phyloP scores from a whole-genome alignment of 352 stramenopile genomes.

The Globisporangium irregulare region DNA sequence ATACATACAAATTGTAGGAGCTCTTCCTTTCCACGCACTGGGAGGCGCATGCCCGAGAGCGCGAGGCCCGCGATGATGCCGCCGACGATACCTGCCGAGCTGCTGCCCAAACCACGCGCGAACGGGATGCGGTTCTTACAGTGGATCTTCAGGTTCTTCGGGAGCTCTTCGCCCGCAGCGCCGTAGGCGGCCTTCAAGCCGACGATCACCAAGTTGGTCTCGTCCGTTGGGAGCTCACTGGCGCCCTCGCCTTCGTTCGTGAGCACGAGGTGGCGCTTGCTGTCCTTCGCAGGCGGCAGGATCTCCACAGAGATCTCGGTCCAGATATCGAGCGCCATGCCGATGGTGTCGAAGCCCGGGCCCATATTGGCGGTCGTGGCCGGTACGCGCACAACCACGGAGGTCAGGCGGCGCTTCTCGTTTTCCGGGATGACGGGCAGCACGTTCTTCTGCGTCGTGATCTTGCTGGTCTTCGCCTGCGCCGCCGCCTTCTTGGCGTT shows the following conservation, averaged over 20 bases:
- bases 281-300: slow-evolving; percentile 29
- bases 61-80: slow-evolving; percentile 98
- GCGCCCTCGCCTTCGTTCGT: slow-evolving; percentile 96
- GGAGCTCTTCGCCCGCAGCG: slow-evolving; percentile 92
- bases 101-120: slow-evolving; percentile 95
- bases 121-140: slow-evolving; percentile 98
- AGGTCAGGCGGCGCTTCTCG: slow-evolving; percentile 57
- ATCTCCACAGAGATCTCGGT: slow-evolving; percentile 96
- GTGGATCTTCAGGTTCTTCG: slow-evolving; percentile 93
- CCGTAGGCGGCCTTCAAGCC: slow-evolving; percentile 95
- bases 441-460: slow-evolving; percentile 16
- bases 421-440: slow-evolving; percentile 26
- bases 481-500: slow-evolving; percentile 29
- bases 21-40: slow-evolving; percentile 89
- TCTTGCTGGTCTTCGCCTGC: slow-evolving; percentile 17
- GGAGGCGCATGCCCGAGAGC: slow-evolving; percentile 92
- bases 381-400: slow-evolving; percentile 97
- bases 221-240: slow-evolving; percentile 87
- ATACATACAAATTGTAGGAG: slow-evolving; percentile 91
- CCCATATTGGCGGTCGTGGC: slow-evolving; percentile 98
- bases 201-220: slow-evolving; percentile 92
- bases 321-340: slow-evolving; percentile 99
- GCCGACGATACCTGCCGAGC: slow-evolving; percentile 97
- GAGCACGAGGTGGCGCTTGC: slow-evolving; percentile 89
- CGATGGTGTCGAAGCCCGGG: slow-evolving; percentile 97